A percentile compares a stretch with the other conserved stretches of the same genome.
These are phyloP conservation scores for Stenogyne calaminthoides DNA, from an alignment of 305 asterid genomes.

Conservation along the genomic window DNA sequence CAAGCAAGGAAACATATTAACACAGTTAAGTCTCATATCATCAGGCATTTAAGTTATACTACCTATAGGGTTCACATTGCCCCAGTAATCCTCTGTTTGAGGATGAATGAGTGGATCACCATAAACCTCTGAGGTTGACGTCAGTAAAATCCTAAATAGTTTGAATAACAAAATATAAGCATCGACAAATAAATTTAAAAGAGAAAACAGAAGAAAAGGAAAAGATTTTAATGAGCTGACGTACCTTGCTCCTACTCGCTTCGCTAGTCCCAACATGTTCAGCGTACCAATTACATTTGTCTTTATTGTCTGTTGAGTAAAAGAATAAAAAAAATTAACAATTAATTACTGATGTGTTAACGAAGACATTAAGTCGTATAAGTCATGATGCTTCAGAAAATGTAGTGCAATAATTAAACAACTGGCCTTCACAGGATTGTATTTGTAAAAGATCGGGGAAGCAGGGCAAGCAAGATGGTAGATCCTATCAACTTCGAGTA, in stretches of 20 bases:
- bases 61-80: slow-evolving; percentile 97
- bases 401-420: background rate
- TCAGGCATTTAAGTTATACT: slow-evolving; percentile 4
- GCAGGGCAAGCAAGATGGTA: slow-evolving; percentile 99
- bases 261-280: slow-evolving; percentile 97
- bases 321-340: background rate
- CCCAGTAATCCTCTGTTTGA: slow-evolving; percentile 93
- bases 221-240: background rate
- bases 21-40: background rate
- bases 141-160: slow-evolving; percentile 68
- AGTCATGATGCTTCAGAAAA: background rate
- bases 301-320: slow-evolving; percentile 69
- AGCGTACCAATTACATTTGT: slow-evolving; percentile 94
- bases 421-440: slow-evolving; percentile 90
- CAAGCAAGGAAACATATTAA: background rate
- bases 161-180: background rate
- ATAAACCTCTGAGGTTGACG: slow-evolving; percentile 93
- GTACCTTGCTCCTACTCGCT: slow-evolving; percentile 96
- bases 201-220: background rate
- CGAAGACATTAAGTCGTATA: background rate
- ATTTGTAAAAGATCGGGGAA: slow-evolving; percentile 90
- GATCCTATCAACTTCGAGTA: slow-evolving; percentile 84
- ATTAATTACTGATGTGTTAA: background rate
- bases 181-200: background rate
- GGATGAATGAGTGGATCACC: slow-evolving; percentile 98